phyloP scores from a whole-genome alignment of 2,329 filamentous ascomycete genomes.

The Penicillium sp. region DNA sequence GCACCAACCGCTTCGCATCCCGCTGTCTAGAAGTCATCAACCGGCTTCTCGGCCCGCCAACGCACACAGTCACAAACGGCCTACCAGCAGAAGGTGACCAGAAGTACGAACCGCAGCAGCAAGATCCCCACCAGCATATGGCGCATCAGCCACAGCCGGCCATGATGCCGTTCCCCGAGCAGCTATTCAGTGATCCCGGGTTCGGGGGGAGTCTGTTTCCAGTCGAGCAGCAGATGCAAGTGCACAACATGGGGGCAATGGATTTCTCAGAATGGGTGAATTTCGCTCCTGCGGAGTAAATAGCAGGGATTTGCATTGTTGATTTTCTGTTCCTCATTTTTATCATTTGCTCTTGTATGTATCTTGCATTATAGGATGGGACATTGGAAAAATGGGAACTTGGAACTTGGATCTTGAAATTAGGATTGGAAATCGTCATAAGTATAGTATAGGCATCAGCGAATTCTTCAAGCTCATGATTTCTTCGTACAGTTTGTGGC shows the following conservation, averaged over 20 bases:
- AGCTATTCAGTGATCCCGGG: constrained; percentile 36
- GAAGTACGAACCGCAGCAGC: constrained; percentile 9
- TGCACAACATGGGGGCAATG: constrained; percentile 31
- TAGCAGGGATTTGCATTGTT: not conserved
- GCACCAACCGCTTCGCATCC: constrained; percentile 40
- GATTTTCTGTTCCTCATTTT: not conserved
- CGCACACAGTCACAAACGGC: not conserved
- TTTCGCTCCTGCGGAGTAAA: constrained; percentile 30
- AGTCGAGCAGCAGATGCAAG: constrained; percentile 31
- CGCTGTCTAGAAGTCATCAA: constrained; percentile 43
- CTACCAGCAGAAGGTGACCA: not conserved
- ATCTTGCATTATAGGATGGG: constrained; percentile 7
- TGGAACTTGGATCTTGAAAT: not conserved
- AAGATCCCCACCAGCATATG: constrained; percentile 13
- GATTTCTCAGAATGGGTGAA: constrained; percentile 45
- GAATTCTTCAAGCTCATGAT: not conserved
- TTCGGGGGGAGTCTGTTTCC: constrained; percentile 40
- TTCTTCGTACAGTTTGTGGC: not conserved
- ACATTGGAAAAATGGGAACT: not conserved
- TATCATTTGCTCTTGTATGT: not conserved
- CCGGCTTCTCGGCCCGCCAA: constrained; percentile 36
- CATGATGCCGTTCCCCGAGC: constrained; percentile 39
- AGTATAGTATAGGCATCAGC: not conserved
- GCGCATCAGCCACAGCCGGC: constrained; percentile 25
- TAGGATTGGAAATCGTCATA: not conserved